Base-by-base conservation (phyloP, 2,329 filamentous ascomycete species). In the Pochonia chlamydosporia region DNA sequence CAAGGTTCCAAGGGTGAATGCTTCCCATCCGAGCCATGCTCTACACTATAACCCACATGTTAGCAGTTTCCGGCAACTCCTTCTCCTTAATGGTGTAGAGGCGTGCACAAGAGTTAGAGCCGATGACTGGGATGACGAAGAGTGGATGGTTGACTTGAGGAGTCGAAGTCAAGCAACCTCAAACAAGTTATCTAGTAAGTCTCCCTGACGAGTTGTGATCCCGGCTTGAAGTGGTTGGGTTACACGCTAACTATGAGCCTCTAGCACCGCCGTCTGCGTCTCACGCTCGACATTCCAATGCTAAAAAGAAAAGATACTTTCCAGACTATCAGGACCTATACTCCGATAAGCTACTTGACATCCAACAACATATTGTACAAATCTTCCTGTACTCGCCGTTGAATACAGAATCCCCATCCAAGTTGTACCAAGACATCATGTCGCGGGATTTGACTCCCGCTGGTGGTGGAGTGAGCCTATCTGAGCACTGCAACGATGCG, bases 11-110 rank as follows among this genome's bases (percentile, higher is more conserved):
- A 49, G 50, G 21, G 52, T 55, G 18, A 55, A 55, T 20, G 48
- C 48, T 14, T 53, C 54, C 31, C 53, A 55, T 37, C 53, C 44
- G 5, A 55, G 53, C 48, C 25, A 49, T 36, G 49, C 52, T 4
- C 46, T 54, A 16, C 51, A 55, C 44, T 51, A 49, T n/a, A 45
- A 49, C 25, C 36, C 47, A n/a, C 49, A 53, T 9, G 23, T 39
- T 9, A 53, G 51, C 30, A n/a, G 28, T 14, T 28, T 53, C 14
- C 42, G 51, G 18, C 51, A 53, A 26, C 39, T 53, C 4, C 47
- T 49, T 5, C 23, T 52, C 13, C 35, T 53, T 13, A 36, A 35
- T 7, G 50, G 31, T 14, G 50, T 26, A 3, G 41, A 52, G 41
- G 40, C 50, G 9, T 49, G 50, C 44, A n/a, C 37, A 13, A 39